These are phyloP conservation scores for Tetracladium setigerum DNA, from an alignment of 495 filamentous ascomycete species.

Conservation along the genomic window DNA sequence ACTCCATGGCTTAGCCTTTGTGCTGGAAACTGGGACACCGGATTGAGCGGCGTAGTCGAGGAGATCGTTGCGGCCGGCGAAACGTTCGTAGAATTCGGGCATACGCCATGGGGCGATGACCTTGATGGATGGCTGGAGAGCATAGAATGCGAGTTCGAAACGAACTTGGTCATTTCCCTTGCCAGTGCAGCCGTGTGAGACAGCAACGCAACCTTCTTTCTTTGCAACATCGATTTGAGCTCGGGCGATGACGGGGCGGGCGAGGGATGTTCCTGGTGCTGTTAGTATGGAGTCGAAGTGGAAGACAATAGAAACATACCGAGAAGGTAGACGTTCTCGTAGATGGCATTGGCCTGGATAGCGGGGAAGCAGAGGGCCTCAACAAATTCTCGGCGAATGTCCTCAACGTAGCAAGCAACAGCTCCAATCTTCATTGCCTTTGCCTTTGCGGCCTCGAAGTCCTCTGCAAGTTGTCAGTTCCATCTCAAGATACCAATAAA, in stretches of 20 bases:
- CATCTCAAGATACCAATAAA: slow-evolving; percentile 4
- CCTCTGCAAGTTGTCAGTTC: slow-evolving; percentile 31
- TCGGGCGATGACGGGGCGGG: slow-evolving; percentile 83
- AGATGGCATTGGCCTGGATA: slow-evolving; percentile 81
- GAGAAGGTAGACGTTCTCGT: slow-evolving; percentile 75
- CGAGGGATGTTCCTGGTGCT: slow-evolving; percentile 55
- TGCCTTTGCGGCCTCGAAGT: slow-evolving; percentile 56
- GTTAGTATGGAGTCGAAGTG: neutral
- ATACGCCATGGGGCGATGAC: slow-evolving; percentile 87
- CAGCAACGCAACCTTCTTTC: slow-evolving; percentile 54
- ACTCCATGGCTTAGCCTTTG: slow-evolving; percentile 79
- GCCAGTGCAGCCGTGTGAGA: slow-evolving; percentile 78
- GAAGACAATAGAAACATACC: slow-evolving; percentile 29
- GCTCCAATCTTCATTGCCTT: slow-evolving; percentile 68
- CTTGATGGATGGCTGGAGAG: slow-evolving; percentile 68
- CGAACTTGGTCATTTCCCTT: slow-evolving; percentile 86
- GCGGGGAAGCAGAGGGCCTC: slow-evolving; percentile 84
- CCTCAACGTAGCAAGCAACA: slow-evolving; percentile 51
- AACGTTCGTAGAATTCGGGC: slow-evolving; percentile 74
- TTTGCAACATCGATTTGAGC: slow-evolving; percentile 69
- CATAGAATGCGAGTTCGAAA: slow-evolving; percentile 71
- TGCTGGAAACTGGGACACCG: slow-evolving; percentile 78
- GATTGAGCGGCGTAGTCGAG: slow-evolving; percentile 76
- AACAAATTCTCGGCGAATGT: slow-evolving; percentile 71
- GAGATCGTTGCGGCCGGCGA: slow-evolving; percentile 78